Evolutionary conservation across 202 grass and related monocot species (phyloP).

Genomic region (Digitaria exilis): DNA sequence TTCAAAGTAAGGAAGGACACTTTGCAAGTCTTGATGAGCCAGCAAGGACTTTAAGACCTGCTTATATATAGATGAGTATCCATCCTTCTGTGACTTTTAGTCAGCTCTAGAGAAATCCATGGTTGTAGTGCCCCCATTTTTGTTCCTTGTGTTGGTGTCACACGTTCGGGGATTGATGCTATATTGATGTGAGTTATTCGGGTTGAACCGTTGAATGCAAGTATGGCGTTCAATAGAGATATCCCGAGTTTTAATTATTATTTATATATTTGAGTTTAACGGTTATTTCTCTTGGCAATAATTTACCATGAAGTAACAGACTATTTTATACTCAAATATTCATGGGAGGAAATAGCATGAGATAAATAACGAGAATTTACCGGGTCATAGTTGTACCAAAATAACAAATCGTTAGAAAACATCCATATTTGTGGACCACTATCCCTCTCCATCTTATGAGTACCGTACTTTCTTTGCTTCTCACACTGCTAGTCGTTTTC

Average conservation of each 20-base stretch:
- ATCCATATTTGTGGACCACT: background rate
- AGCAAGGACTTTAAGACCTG: constrained; percentile 1
- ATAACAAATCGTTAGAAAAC: background rate
- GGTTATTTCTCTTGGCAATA: background rate
- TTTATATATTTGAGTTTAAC: background rate
- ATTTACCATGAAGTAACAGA: background rate
- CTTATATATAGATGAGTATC: background rate
- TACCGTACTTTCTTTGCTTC: background rate
- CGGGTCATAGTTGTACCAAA: background rate
- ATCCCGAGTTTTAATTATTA: background rate
- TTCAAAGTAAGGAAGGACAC: constrained; percentile 26
- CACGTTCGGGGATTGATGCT: background rate
- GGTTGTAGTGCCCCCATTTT: background rate
- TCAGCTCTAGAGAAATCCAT: background rate
- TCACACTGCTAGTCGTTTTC: background rate
- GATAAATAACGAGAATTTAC: background rate
- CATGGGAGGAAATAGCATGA: background rate
- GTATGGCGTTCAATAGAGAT: background rate
- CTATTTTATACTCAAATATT: background rate
- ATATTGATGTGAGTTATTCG: background rate
- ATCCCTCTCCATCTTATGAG: background rate
- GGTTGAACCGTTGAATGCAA: background rate
- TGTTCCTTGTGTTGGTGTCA: background rate
- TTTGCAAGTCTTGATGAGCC: constrained; percentile 7
- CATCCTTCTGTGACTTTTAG: background rate